Evolutionary conservation across 805 yeast genomes (phyloP), one percentile per base, ranked within the genome.

Genomic region (Monosporozyma servazzii): DNA sequence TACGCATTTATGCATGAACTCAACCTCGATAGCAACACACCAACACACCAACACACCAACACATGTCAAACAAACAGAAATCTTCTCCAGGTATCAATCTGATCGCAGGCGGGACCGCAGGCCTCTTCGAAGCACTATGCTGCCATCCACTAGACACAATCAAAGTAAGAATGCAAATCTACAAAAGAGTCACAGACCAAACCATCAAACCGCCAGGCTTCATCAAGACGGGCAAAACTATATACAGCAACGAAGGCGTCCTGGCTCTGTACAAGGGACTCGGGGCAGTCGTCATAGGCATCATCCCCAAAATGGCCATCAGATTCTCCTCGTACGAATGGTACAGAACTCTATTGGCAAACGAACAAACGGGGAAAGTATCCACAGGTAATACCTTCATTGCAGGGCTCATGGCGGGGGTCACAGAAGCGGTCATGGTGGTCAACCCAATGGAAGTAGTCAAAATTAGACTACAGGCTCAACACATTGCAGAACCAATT

Each of bases 71-170:
- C 40, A 50, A 70, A 55, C 68, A 68, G 54, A 66, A 63, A 50
- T 68, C 74, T 18, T 58, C 64, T 48, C 73, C 83, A 23, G 78
- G 81, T 11, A 76, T 83, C 51, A 89, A 85, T 63, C 75, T 86
- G 58, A 75, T 88, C 47, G 93, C 97, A 33, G 99, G 99, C 61
- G 99, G 99, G 62, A 82, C 91, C 7, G 99, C 99, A 13, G 99
- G 99, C 53, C 75, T 91, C 54, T 88, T 90, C 66, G 99, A 91
- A 75, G 99, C 98, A n/a, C 76, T 93, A 56, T 82, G 91, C 68
- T 91, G 99, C 69, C 99, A 91, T 70, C 98, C 98, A n/a, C 78
- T 91, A 61, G 99, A 91, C 68, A 91, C 99, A 41, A 87, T 91
- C 67, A 91, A 91, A 71, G 99, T 91, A 55, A 81, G 98, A 66